phyloP scores from a whole-genome alignment of 345 rosid genomes.

The Lepidium sativum region DNA sequence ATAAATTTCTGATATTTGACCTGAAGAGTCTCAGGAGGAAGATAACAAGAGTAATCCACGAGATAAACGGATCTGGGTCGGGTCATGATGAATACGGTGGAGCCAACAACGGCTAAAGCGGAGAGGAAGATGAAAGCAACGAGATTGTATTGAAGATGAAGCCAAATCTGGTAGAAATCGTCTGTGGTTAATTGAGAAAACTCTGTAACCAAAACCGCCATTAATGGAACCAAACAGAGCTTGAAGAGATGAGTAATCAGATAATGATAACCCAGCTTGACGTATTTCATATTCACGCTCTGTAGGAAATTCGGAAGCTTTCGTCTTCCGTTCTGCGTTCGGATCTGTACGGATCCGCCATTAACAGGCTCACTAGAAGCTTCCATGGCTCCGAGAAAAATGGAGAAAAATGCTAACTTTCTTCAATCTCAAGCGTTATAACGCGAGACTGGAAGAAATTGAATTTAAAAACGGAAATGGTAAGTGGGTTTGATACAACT shows the following conservation, averaged over 20 bases:
- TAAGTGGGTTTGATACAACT: constrained; percentile 11
- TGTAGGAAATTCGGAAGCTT: constrained; percentile 80
- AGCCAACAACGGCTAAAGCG: constrained; percentile 49
- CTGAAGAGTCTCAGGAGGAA: constrained; percentile 52
- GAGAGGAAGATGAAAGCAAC: constrained; percentile 58
- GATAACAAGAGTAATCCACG: constrained; percentile 68
- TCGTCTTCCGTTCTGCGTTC: constrained; percentile 24
- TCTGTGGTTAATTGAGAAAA: constrained; percentile 54
- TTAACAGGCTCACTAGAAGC: constrained; percentile 13
- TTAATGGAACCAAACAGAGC: constrained; percentile 63
- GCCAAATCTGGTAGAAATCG: constrained; percentile 61
- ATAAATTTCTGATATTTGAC: constrained; percentile 53
- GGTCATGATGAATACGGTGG: constrained; percentile 75
- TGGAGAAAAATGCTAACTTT: neutral
- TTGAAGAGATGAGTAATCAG: constrained; percentile 57
- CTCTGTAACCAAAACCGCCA: constrained; percentile 46
- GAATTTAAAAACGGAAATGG: neutral
- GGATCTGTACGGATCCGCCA: constrained; percentile 64
- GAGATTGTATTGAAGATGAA: constrained; percentile 81
- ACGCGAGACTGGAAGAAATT: neutral
- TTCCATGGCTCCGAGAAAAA: constrained; percentile 27
- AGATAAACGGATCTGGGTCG: constrained; percentile 74
- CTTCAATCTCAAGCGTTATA: too few species aligned
- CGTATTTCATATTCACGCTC: constrained; percentile 80
- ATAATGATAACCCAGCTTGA: constrained; percentile 84